These are phyloP conservation scores for Penicillium sp. DNA, from an alignment of 2,329 filamentous ascomycete genomes.

Conservation along the genomic window DNA sequence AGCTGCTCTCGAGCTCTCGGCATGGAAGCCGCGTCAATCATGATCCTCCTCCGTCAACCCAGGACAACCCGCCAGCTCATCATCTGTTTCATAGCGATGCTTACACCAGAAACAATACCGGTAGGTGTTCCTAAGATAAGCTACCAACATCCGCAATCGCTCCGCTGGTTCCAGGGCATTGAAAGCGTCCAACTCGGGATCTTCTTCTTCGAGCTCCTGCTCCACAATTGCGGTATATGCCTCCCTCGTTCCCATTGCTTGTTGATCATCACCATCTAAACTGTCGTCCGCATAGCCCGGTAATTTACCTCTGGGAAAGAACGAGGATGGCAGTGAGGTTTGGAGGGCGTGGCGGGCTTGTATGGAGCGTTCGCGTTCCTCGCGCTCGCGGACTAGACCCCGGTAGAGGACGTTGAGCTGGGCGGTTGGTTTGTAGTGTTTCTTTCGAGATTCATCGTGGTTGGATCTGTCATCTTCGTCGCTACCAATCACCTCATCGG, in stretches of 20 bases:
- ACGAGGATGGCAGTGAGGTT: conserved; percentile 39
- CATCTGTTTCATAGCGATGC: conserved; percentile 65
- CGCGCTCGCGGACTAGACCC: conserved; percentile 69
- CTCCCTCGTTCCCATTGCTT: conserved; percentile 64
- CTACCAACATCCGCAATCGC: conserved; percentile 67
- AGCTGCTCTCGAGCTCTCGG: not conserved
- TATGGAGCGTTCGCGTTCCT: conserved; percentile 57
- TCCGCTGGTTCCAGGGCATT: conserved; percentile 69
- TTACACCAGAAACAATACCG: conserved; percentile 98
- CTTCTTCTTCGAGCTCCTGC: conserved; percentile 69
- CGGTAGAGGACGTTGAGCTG: conserved; percentile 80
- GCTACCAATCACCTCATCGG: conserved; percentile 12
- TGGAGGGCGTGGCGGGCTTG: conserved; percentile 40
- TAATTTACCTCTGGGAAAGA: conserved; percentile 49
- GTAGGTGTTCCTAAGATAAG: conserved; percentile 70
- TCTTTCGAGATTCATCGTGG: conserved; percentile 18
- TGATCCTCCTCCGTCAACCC: conserved; percentile 84
- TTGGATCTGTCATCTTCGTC: conserved; percentile 23
- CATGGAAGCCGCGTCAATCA: conserved; percentile 51
- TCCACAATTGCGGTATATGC: conserved; percentile 42
- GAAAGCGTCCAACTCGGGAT: conserved; percentile 79
- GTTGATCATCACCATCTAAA: conserved; percentile 72
- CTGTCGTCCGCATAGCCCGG: conserved; percentile 70
- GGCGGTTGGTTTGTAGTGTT: conserved; percentile 57
- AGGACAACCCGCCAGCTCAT: conserved; percentile 85